These are phyloP conservation scores for Geosiphon pyriformis DNA, from an alignment of 192 early-diverging fungal genomes.

Conservation along the genomic window DNA sequence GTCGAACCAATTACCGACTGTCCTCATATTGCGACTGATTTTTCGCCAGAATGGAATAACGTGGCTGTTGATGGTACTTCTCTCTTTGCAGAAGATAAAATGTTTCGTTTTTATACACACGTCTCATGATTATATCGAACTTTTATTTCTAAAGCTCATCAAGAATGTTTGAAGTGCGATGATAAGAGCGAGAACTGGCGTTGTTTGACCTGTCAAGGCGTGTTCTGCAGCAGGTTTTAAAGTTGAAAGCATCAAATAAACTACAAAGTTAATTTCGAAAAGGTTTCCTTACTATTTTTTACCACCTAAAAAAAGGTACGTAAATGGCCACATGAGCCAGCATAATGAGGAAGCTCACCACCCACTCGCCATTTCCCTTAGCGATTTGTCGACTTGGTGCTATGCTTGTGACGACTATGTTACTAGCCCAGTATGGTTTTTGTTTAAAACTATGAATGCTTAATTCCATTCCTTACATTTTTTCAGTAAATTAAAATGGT, in stretches of 20 bases:
- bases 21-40: background rate
- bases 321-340: slow-evolving; percentile 7
- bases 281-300: background rate
- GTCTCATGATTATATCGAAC: background rate
- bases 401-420: slow-evolving; percentile 13
- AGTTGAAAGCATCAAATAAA: background rate
- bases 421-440: background rate
- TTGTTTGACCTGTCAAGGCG: background rate
- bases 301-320: background rate
- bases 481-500: background rate
- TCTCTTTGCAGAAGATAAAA: background rate
- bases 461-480: background rate
- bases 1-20: background rate
- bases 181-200: slow-evolving; percentile 11
- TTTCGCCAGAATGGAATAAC: background rate
- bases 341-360: slow-evolving; percentile 1
- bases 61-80: background rate
- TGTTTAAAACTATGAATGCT: background rate
- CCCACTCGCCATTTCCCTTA: slow-evolving; percentile 9
- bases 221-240: slow-evolving; percentile 16
- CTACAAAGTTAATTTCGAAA: background rate
- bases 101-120: background rate
- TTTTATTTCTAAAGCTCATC: background rate
- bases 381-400: slow-evolving; percentile 15
- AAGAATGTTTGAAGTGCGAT: background rate